phyloP scores from a whole-genome alignment of 2,329 filamentous ascomycete genomes.

The Aspergillus arachidicola region DNA sequence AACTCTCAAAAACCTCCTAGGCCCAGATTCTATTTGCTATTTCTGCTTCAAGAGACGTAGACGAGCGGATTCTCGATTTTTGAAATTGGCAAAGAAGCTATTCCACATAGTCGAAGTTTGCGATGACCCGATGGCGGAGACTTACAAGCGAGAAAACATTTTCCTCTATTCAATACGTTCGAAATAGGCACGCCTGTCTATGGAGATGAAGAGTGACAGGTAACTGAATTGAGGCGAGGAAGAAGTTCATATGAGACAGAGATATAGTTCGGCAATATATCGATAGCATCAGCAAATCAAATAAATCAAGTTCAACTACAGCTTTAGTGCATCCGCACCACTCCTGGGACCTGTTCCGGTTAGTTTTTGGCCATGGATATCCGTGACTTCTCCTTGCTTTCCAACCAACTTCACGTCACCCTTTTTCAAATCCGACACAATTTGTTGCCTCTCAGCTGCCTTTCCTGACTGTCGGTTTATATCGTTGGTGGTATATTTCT shows the following conservation, averaged over 20 bases:
- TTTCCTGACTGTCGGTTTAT: constrained; percentile 50
- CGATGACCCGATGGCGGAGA: constrained; percentile 52
- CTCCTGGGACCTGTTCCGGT: constrained; percentile 43
- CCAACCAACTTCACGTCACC: constrained; percentile 91
- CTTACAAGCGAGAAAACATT: constrained; percentile 42
- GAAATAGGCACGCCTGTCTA: constrained; percentile 21
- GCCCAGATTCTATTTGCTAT: constrained; percentile 66
- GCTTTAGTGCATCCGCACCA: constrained; percentile 37
- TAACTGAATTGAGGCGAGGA: background rate
- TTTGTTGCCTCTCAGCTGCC: constrained; percentile 51
- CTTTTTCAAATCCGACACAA: constrained; percentile 73
- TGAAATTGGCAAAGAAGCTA: constrained; percentile 69
- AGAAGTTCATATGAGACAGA: background rate
- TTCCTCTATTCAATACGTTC: constrained; percentile 41
- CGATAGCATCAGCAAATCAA: background rate
- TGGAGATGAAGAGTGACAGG: background rate
- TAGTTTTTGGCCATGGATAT: constrained; percentile 76
- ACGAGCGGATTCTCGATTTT: constrained; percentile 74
- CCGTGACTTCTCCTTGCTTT: constrained; percentile 80
- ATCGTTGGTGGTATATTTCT: constrained; percentile 59
- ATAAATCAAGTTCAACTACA: constrained; percentile 25
- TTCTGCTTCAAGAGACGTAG: constrained; percentile 97
- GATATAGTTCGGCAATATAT: background rate
- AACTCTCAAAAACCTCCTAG: constrained; percentile 75
- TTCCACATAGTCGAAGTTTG: constrained; percentile 65